Conservation (phyloP, 2,329 filamentous ascomycete genomes). For the Cadophora malorum region DNA sequence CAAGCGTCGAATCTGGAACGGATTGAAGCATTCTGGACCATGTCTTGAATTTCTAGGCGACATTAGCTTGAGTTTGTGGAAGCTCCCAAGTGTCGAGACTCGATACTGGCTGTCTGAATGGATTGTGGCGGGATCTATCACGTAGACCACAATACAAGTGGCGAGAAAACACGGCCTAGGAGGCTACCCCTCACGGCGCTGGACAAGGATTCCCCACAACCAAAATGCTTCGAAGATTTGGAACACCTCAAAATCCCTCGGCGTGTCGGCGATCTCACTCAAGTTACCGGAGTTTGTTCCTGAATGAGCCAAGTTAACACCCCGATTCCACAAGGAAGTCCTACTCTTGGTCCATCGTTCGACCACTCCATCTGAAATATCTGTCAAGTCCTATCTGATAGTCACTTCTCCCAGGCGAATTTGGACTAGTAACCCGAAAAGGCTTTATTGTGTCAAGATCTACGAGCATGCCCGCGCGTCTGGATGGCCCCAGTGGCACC, state of each 20-base stretch:
- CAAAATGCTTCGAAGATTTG: background rate
- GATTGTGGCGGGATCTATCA: constrained; percentile 6
- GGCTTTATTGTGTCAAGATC: background rate
- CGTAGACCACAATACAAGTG: background rate
- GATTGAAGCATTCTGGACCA: constrained; percentile 2
- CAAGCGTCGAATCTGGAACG: background rate
- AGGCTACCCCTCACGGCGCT: background rate
- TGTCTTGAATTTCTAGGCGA: background rate
- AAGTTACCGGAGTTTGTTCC: background rate
- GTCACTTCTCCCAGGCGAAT: background rate
- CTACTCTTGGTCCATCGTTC: background rate
- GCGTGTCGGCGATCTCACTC: constrained; percentile 3
- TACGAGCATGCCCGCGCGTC: background rate
- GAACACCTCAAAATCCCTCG: constrained; percentile 7
- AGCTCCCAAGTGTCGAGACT: background rate
- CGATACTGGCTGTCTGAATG: background rate
- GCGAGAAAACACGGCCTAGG: background rate
- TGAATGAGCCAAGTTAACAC: background rate
- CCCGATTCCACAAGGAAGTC: background rate
- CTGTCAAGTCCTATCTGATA: background rate
- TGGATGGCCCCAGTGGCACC: background rate
- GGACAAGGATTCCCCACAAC: constrained; percentile 4
- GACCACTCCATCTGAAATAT: background rate
- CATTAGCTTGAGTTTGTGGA: background rate
- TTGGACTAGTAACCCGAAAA: background rate